A percentile compares a stretch with the other conserved stretches of the same genome.
phyloP scores from a whole-genome alignment of 371 early-diverging fungal genomes.

The Apophysomyces variabilis region DNA sequence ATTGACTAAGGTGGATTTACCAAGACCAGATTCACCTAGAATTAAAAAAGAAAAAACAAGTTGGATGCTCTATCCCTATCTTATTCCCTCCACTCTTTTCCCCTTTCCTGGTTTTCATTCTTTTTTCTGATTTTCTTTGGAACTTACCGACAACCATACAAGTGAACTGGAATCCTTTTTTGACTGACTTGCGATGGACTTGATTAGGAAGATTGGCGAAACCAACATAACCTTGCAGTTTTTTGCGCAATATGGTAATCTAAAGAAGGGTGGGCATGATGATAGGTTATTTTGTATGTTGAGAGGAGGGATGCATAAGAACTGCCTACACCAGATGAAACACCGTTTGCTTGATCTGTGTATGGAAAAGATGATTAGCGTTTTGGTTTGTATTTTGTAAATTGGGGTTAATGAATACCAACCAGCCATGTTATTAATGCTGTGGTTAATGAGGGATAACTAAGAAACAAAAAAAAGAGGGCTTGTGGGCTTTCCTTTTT shows the following conservation, averaged over 20 bases:
- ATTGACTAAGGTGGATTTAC: constrained; percentile 99
- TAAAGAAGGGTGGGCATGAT: not conserved
- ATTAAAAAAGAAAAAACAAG: no score
- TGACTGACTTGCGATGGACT: constrained; percentile 97
- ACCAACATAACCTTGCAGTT: constrained; percentile 95
- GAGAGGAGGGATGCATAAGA: not conserved
- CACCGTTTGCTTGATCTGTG: constrained; percentile 36
- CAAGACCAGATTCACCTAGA: constrained; percentile 96
- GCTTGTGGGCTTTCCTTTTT: not conserved
- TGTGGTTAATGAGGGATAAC: not conserved
- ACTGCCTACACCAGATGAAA: constrained; percentile 37
- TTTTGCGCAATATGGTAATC: constrained; percentile 66
- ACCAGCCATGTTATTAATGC: constrained; percentile 4
- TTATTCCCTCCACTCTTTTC: no score
- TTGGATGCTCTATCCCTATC: no score
- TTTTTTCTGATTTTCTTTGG: not conserved
- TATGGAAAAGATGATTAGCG: constrained; percentile 3
- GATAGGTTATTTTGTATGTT: not conserved
- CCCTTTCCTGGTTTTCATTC: not conserved
- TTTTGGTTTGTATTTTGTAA: not conserved
- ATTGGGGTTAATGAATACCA: not conserved
- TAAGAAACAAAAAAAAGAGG: not conserved
- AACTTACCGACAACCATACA: constrained; percentile 93
- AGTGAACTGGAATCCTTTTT: constrained; percentile 99
- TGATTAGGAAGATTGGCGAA: constrained; percentile 99